These are phyloP conservation scores for Leccinum longicurvipes DNA, from an alignment of 768 basidiomycete genomes.

Conservation along the genomic window DNA sequence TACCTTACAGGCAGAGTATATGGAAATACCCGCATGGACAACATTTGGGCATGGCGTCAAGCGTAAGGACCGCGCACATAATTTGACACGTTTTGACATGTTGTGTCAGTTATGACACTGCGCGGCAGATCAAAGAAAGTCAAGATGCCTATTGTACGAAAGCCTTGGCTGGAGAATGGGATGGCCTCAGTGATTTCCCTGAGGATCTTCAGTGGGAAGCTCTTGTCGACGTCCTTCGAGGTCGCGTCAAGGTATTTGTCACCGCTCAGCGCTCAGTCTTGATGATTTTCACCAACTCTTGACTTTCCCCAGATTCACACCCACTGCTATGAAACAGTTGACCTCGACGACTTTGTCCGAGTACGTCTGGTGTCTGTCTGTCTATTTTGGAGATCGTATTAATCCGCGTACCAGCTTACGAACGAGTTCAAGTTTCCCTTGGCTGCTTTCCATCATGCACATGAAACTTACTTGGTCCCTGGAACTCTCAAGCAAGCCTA, in stretches of 20 bases:
- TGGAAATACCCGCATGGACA: conserved; percentile 43
- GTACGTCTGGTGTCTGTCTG: conserved; percentile 36
- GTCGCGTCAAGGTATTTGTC: conserved; percentile 65
- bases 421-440: conserved; percentile 89
- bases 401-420: conserved; percentile 51
- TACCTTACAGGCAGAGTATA: conserved; percentile 26
- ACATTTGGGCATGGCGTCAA: conserved; percentile 49
- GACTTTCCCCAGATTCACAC: conserved; percentile 25
- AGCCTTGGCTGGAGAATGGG: conserved; percentile 39
- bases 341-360: conserved; percentile 65
- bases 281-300: not conserved
- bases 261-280: not conserved
- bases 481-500: conserved; percentile 73
- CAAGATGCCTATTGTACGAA: conserved; percentile 56
- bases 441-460: conserved; percentile 82
- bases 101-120: conserved; percentile 45
- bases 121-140: conserved; percentile 47
- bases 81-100: conserved; percentile 1
- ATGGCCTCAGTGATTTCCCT: conserved; percentile 54
- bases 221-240: conserved; percentile 79
- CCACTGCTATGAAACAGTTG: conserved; percentile 56
- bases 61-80: conserved; percentile 32
- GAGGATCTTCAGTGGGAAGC: conserved; percentile 72
- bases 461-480: conserved; percentile 89
- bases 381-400: not conserved